phyloP scores from a whole-genome alignment of 2,329 filamentous ascomycete genomes.

The Tolypocladium endophyticum region DNA sequence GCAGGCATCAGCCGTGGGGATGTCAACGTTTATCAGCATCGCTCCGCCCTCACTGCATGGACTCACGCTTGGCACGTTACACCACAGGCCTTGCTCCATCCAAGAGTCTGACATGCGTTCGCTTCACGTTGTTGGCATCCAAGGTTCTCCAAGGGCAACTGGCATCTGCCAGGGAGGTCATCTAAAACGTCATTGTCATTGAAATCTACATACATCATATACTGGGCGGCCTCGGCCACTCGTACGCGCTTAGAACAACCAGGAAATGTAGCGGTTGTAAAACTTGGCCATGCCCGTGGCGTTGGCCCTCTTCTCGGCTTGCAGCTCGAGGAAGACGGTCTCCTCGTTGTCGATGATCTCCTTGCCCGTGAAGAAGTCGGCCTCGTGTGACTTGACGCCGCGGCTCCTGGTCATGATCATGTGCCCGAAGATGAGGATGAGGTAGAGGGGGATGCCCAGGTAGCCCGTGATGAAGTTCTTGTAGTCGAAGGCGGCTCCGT shows the following conservation, averaged over 20 bases:
- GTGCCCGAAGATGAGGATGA: slow-evolving; percentile 59
- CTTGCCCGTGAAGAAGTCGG: slow-evolving; percentile 64
- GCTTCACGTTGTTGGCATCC: too few relatives aligned
- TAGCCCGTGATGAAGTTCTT: slow-evolving; percentile 71
- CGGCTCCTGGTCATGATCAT: slow-evolving; percentile 46
- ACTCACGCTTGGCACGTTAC: too few relatives aligned
- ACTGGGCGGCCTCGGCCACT: background rate
- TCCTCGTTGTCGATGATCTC: slow-evolving; percentile 65
- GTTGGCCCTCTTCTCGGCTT: slow-evolving; percentile 16
- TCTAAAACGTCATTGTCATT: background rate
- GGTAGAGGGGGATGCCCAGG: slow-evolving; percentile 64
- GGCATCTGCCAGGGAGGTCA: too few relatives aligned
- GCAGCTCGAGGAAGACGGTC: slow-evolving; percentile 48
- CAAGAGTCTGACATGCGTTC: too few relatives aligned
- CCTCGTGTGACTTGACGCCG: slow-evolving; percentile 44
- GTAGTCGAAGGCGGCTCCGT: slow-evolving; percentile 51
- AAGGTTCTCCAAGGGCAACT: too few relatives aligned
- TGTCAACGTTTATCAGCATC: too few relatives aligned
- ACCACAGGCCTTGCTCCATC: too few relatives aligned
- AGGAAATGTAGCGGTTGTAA: slow-evolving; percentile 26
- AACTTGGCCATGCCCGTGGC: slow-evolving; percentile 19
- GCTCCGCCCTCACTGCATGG: too few relatives aligned
- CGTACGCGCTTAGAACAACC: slow-evolving; percentile 20
- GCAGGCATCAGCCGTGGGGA: too few relatives aligned
- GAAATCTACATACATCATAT: background rate